phyloP scores from a whole-genome alignment of 331 rosid genomes.

The Cydonia oblonga region DNA sequence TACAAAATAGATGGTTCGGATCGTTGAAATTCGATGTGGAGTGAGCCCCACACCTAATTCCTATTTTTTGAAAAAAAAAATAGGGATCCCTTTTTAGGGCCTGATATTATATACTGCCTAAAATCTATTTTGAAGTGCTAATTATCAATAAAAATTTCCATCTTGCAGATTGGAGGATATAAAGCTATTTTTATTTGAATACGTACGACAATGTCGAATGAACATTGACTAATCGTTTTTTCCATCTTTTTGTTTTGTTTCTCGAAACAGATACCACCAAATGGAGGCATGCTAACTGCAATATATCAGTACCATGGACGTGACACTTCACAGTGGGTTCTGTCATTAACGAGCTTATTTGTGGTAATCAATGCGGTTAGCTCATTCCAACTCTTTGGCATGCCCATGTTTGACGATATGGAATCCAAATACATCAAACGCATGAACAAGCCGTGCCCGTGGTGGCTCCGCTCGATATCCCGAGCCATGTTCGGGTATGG shows the following conservation, averaged over 20 bases:
- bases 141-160: no score
- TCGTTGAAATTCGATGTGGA: no score
- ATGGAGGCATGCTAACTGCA: constrained; percentile 20
- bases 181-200: no score
- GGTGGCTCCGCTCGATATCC: constrained; percentile 14
- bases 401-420: constrained; percentile 21
- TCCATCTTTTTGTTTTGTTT: background rate
- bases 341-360: constrained; percentile 10
- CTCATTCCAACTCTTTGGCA: constrained; percentile 17
- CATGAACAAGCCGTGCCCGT: constrained; percentile 6
- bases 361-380: background rate
- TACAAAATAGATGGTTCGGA: no score
- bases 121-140: no score
- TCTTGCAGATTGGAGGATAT: no score
- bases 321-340: constrained; percentile 4
- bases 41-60: no score
- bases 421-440: constrained; percentile 16
- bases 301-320: constrained; percentile 17
- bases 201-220: no score
- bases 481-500: constrained; percentile 16
- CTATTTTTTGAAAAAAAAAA: no score
- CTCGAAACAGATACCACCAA: constrained; percentile 8
- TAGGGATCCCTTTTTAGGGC: no score
- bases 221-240: no score
- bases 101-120: no score